phyloP scores from a whole-genome alignment of 192 early-diverging fungal genomes.

The Coemansia sp. region DNA sequence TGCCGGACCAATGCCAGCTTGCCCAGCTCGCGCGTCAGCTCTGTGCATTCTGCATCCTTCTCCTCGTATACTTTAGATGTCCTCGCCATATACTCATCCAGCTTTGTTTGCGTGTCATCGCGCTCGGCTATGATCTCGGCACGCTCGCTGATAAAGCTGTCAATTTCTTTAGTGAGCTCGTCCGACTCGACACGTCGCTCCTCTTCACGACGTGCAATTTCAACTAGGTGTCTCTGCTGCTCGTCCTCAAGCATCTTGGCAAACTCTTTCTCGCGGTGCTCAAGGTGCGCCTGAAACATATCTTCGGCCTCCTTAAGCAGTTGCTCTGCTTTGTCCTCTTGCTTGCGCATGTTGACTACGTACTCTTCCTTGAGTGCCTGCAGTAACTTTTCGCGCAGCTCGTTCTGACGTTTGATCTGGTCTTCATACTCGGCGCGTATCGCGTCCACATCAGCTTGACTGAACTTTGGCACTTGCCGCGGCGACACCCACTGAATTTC shows the following conservation, averaged over 20 bases:
- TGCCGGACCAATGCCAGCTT: slow-evolving; percentile 34
- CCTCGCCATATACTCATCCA: slow-evolving; percentile 38
- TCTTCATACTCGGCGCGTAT: slow-evolving; percentile 30
- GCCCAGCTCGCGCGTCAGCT: slow-evolving; percentile 36
- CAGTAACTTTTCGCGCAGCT: slow-evolving; percentile 49
- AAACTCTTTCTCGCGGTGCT: slow-evolving; percentile 33
- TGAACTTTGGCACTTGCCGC: slow-evolving; percentile 48
- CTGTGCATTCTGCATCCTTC: slow-evolving; percentile 13
- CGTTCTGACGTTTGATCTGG: slow-evolving; percentile 28
- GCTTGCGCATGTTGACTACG: slow-evolving; percentile 36
- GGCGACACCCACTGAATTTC: slow-evolving; percentile 54
- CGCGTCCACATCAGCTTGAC: slow-evolving; percentile 41
- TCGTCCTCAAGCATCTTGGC: slow-evolving; percentile 25
- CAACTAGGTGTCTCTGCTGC: slow-evolving; percentile 18
- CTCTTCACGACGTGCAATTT: slow-evolving; percentile 36
- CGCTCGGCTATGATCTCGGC: slow-evolving; percentile 15
- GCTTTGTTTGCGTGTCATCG: slow-evolving; percentile 20
- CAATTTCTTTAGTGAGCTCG: slow-evolving; percentile 36
- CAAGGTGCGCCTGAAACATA: slow-evolving; percentile 28
- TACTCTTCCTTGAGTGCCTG: slow-evolving; percentile 44
- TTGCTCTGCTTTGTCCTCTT: slow-evolving; percentile 37
- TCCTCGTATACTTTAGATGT: slow-evolving; percentile 37
- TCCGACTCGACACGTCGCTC: slow-evolving; percentile 21
- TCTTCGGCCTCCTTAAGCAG: slow-evolving; percentile 33
- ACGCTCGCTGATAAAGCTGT: slow-evolving; percentile 27